Evolutionary conservation across 2,329 filamentous ascomycete genomes (phyloP).

Genomic region (Pyricularia pennisetigena): DNA sequence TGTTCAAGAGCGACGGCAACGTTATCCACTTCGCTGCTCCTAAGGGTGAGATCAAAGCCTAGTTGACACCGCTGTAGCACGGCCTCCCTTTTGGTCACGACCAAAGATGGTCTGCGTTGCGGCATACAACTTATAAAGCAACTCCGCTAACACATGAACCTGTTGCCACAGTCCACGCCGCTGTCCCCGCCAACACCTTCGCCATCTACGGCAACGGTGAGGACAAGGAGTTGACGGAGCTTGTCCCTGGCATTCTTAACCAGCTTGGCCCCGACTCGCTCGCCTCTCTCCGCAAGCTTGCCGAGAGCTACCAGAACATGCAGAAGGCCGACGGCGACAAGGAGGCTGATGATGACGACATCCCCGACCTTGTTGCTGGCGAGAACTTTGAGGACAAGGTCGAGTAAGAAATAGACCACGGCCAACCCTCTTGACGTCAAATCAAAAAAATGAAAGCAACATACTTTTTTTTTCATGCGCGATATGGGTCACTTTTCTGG

Average conservation of each 20-base stretch:
- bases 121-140: neutral
- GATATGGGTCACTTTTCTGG: neutral
- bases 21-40: constrained; percentile 98
- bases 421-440: neutral
- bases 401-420: constrained; percentile 49
- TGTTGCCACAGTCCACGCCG: constrained; percentile 73
- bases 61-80: neutral
- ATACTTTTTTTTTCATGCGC: neutral
- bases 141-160: neutral
- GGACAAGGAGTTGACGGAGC: constrained; percentile 99
- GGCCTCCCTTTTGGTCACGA: neutral
- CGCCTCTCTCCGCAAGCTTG: constrained; percentile 93
- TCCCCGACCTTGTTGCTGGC: constrained; percentile 91
- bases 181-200: constrained; percentile 97
- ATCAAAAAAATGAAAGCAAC: constrained; percentile 1
- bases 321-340: constrained; percentile 86
- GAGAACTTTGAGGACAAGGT: constrained; percentile 98
- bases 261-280: constrained; percentile 98
- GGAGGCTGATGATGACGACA: constrained; percentile 80
- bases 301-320: constrained; percentile 98
- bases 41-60: constrained; percentile 61
- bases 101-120: neutral
- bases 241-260: constrained; percentile 98
- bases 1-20: constrained; percentile 99
- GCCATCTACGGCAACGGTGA: constrained; percentile 98